These are phyloP conservation scores for Trichomonascaceae sp. DNA, from an alignment of 1,139 yeast genomes.

Conservation along the genomic window DNA sequence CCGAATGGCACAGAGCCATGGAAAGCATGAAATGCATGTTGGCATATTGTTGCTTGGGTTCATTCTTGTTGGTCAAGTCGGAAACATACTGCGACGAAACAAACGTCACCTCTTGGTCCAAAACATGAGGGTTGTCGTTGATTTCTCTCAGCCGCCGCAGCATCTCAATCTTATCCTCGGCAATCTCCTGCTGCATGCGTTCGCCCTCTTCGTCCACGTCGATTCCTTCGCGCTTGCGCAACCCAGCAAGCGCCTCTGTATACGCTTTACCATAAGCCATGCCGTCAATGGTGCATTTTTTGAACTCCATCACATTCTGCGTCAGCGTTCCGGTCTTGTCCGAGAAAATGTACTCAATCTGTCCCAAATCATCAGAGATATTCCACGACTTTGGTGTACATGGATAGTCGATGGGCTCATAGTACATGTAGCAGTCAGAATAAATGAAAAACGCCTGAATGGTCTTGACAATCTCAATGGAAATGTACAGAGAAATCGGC, in stretches of 20 bases:
- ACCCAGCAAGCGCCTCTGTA: slow-evolving; percentile 90
- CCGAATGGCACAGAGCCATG: slow-evolving; percentile 84
- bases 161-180: slow-evolving; percentile 52
- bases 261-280: slow-evolving; percentile 83
- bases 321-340: slow-evolving; percentile 97
- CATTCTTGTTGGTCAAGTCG: slow-evolving; percentile 37
- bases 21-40: slow-evolving; percentile 58
- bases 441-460: slow-evolving; percentile 84
- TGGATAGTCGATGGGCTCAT: slow-evolving; percentile 74
- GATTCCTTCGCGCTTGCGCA: slow-evolving; percentile 71
- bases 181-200: slow-evolving; percentile 29
- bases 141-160: slow-evolving; percentile 34
- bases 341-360: slow-evolving; percentile 86
- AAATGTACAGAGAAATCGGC: slow-evolving; percentile 83
- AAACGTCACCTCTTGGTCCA: slow-evolving; percentile 56
- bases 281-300: slow-evolving; percentile 81
- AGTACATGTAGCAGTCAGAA: slow-evolving; percentile 76
- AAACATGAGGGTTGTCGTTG: slow-evolving; percentile 44
- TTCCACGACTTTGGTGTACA: slow-evolving; percentile 96
- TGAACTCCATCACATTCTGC: slow-evolving; percentile 93
- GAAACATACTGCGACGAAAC: slow-evolving; percentile 52
- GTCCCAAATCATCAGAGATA: slow-evolving; percentile 96
- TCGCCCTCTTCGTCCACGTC: slow-evolving; percentile 54
- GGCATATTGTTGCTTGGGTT: slow-evolving; percentile 45
- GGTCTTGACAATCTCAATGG: slow-evolving; percentile 86